Percentiles rank a stretch among this genome's conserved stretches.
These are phyloP conservation scores for Aspergillus sergii DNA, from an alignment of 2,329 filamentous ascomycete genomes.

Conservation along the genomic window DNA sequence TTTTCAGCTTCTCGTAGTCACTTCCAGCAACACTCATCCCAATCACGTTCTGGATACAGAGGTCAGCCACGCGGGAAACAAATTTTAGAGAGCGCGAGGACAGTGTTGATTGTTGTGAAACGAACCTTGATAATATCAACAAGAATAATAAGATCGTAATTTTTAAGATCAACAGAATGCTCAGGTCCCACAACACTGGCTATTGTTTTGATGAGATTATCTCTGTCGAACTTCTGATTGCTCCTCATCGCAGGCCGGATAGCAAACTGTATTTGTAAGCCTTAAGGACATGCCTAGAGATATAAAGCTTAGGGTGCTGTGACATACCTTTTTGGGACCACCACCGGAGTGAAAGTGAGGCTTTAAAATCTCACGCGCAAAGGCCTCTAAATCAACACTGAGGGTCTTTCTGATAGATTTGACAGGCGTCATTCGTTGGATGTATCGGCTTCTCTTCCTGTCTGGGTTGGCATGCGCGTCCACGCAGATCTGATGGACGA, in stretches of 20 bases:
- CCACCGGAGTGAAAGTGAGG: slow-evolving; percentile 61
- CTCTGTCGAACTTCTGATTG: slow-evolving; percentile 59
- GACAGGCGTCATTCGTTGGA: slow-evolving; percentile 64
- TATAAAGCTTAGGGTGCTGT: background rate
- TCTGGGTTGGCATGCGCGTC: slow-evolving; percentile 56
- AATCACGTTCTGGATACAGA: slow-evolving; percentile 56
- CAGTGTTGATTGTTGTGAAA: background rate
- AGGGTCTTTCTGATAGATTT: slow-evolving; percentile 60
- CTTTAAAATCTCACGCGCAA: slow-evolving; percentile 59
- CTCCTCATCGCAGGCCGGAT: slow-evolving; percentile 64
- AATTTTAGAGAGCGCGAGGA: background rate
- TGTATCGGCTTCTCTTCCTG: slow-evolving; percentile 58
- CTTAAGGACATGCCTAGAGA: background rate
- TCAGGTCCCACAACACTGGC: slow-evolving; percentile 59
- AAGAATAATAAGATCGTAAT: slow-evolving; percentile 63
- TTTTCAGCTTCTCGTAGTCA: slow-evolving; percentile 63
- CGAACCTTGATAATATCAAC: slow-evolving; percentile 65
- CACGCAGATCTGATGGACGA: slow-evolving; percentile 61
- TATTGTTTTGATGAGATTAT: slow-evolving; percentile 62
- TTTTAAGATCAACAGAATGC: slow-evolving; percentile 63
- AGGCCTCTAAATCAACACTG: slow-evolving; percentile 58
- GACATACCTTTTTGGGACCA: slow-evolving; percentile 55
- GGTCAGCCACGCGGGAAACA: slow-evolving; percentile 20
- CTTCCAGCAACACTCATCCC: slow-evolving; percentile 65
- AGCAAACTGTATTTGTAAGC: slow-evolving; percentile 55